Percentiles rank a stretch among this genome's conserved stretches.
Conservation (phyloP, 805 yeast species). For the Saturnispora diversa region DNA sequence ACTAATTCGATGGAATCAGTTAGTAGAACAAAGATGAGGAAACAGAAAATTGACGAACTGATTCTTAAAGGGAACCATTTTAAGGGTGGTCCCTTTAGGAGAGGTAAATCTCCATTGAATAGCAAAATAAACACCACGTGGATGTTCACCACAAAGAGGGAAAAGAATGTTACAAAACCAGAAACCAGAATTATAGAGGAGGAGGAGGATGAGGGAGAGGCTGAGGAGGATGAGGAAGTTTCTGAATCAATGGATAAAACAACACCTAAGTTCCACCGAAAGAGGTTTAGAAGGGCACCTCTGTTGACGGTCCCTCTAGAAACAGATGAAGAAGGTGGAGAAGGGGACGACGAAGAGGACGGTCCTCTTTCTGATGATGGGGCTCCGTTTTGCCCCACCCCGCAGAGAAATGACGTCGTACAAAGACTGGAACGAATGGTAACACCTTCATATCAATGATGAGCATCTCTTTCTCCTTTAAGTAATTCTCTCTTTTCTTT, state of each 20-base stretch:
- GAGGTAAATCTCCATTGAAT: conserved; percentile 30
- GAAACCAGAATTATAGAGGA: conserved; percentile 43
- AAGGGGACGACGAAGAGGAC: conserved; percentile 3
- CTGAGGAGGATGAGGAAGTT: conserved; percentile 7
- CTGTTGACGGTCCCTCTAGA: conserved; percentile 13
- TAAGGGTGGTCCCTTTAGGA: conserved; percentile 15
- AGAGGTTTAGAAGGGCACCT: conserved; percentile 13
- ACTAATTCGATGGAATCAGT: conserved; percentile 31
- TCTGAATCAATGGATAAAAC: conserved; percentile 2
- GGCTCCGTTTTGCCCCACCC: conserved; percentile 1
- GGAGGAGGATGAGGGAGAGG: conserved; percentile 10
- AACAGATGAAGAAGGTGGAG: conserved; percentile 14
- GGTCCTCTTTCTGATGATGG: not conserved
- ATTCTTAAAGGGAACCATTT: conserved; percentile 6
- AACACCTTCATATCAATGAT: not conserved
- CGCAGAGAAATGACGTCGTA: not conserved
- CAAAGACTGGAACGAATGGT: not conserved
- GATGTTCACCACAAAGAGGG: conserved; percentile 31
- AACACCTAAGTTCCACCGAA: conserved; percentile 9
- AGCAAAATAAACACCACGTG: conserved; percentile 26
- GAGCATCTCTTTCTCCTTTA: not conserved
- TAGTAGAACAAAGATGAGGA: conserved; percentile 21
- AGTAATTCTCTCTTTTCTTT: not conserved
- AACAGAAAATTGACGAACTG: conserved; percentile 14
- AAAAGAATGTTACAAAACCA: conserved; percentile 54